Base-by-base conservation (phyloP, 352 stramenopile genomes). In the Aphanomyces stellatus region DNA sequence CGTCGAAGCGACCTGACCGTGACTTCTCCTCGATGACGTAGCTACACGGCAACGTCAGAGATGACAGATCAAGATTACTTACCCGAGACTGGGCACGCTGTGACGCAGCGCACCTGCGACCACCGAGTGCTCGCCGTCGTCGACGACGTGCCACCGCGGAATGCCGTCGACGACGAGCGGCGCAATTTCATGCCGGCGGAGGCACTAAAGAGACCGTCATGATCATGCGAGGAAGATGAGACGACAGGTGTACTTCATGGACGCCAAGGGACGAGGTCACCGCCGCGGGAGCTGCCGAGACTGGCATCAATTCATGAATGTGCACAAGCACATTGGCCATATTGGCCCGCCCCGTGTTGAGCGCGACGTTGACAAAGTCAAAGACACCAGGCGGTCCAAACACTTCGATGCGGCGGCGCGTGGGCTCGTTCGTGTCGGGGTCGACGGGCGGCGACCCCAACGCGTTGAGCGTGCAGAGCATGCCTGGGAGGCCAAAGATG, bases 381-480 rank as follows among this genome's bases (percentile, higher is more conserved):
- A 87, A 92, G 19, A 96, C 56, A 0, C 88, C 88, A 11, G 89
- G 51, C 6, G 88, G 88, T 0, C 86, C 88, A 51, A 93, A 96
- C 3, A 96, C 77, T 0, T 79, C 72, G 61, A 96, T 90, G 1
- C 74, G 75, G 8, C 79, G 71, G 1, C 74, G 76, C 17, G 65
- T 71, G 7, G 72, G 75, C 48, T 73, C 72, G 11, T 80, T 76
- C n/a, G 82, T 93, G 19, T 71, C 56, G 4, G 79, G 71, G 56
- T 90, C 82, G 28, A 82, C 69, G 63, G 84, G 86, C 17, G 75
- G 67, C 1, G 76, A 77, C 59, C 87, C 88, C 70, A 91, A 79
- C 61, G 88, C 90, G 70, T 94, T 85, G 28, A 93, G 70, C 11
- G 86, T 95, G 69, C 85, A 93, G 6, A 95, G 69, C 22, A 96